These are phyloP conservation scores for Trypanosoma cruzi DNA, from an alignment of 208 protist genomes.

Conservation along the genomic window DNA sequence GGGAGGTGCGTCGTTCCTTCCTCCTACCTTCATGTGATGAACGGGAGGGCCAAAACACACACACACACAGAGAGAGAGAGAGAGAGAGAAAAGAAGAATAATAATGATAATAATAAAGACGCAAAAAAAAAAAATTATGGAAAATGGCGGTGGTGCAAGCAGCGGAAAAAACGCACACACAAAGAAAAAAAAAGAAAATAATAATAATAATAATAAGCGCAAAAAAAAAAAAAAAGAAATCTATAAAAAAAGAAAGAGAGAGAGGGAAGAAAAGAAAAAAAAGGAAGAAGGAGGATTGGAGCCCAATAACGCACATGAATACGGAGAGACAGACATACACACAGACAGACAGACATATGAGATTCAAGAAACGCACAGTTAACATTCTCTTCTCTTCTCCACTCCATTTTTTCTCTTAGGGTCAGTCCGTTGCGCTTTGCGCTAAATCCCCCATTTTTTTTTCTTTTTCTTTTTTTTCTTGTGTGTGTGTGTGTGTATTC, in stretches of 20 bases:
- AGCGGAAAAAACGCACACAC: slow-evolving; percentile 10
- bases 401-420: too few relatives aligned
- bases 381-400: too few relatives aligned
- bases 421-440: too few relatives aligned
- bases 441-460: neutral
- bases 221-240: slow-evolving; percentile 6
- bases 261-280: slow-evolving; percentile 9
- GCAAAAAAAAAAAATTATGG: neutral
- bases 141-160: neutral
- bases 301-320: too few relatives aligned
- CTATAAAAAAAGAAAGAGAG: neutral
- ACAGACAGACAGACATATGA: too few relatives aligned
- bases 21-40: neutral
- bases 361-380: too few relatives aligned
- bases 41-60: slow-evolving; percentile 5
- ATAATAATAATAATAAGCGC: too few relatives aligned
- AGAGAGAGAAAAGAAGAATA: slow-evolving; percentile 1
- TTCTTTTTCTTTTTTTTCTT: neutral
- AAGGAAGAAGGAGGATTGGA: neutral
- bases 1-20: neutral
- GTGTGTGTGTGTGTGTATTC: neutral
- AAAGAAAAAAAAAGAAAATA: slow-evolving; percentile 4
- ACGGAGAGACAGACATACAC: too few relatives aligned
- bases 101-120: too few relatives aligned
- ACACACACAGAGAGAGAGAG: too few relatives aligned